Evolutionary conservation across 441 rosid species (phyloP).

Genomic region (Arabidopsis hybrid): DNA sequence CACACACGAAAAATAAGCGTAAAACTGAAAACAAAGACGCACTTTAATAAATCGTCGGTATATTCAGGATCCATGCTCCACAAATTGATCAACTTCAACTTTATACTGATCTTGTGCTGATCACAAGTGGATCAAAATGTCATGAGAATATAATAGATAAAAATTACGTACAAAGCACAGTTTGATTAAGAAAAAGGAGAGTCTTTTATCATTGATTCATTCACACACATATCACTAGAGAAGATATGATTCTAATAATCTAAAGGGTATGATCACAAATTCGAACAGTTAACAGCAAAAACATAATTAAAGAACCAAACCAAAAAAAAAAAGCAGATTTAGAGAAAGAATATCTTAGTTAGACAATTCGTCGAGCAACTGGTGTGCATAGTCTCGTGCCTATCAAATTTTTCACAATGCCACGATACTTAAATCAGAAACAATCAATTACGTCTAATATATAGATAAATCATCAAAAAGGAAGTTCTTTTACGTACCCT

Average conservation of each 20-base stretch:
- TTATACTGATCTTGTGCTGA: neutral
- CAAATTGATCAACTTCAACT: neutral
- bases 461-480: too few species aligned
- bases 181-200: neutral
- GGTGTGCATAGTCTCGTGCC: neutral
- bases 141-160: neutral
- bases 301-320: neutral
- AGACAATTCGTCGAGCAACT: neutral
- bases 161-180: neutral
- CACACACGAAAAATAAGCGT: neutral
- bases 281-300: neutral
- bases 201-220: too few species aligned
- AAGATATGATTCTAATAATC: neutral
- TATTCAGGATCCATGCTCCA: conserved; percentile 14
- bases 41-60: neutral
- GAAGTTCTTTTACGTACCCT: too few species aligned
- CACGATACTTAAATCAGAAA: too few species aligned
- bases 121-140: neutral
- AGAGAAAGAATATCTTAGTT: neutral
- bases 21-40: neutral
- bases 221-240: neutral
- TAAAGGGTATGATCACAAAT: neutral
- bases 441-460: too few species aligned
- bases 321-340: neutral
- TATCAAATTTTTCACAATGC: too few species aligned